These are phyloP conservation scores for Echinochloa phyllopogon DNA, from an alignment of 176 grass and related monocot species.

Conservation along the genomic window DNA sequence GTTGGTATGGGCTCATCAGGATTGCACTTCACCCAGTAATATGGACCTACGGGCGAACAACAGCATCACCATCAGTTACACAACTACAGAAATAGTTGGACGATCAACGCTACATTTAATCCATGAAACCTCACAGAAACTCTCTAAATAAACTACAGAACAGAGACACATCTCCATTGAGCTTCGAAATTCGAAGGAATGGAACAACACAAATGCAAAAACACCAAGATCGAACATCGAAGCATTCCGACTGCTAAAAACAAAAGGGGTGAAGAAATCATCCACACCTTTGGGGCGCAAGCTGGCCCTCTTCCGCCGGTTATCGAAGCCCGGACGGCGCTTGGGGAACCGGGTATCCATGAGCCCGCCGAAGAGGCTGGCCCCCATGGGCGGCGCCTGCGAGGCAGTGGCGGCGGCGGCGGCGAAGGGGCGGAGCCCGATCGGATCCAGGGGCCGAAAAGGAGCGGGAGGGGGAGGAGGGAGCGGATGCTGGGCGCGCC, in stretches of 20 bases:
- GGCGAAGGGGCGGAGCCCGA: constrained; percentile 50
- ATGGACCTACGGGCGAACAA: constrained; percentile 31
- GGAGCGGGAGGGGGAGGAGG: neutral
- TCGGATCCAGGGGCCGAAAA: constrained; percentile 43
- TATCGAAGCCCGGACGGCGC: constrained; percentile 66
- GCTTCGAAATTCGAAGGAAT: neutral
- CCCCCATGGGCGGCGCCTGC: constrained; percentile 42
- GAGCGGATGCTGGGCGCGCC: neutral
- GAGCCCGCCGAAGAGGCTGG: constrained; percentile 55
- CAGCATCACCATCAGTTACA: neutral
- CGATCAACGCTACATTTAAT: neutral
- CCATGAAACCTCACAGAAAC: neutral
- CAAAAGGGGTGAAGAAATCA: neutral
- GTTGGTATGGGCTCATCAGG: constrained; percentile 47
- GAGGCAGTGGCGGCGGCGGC: constrained; percentile 39
- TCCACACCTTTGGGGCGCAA: constrained; percentile 69
- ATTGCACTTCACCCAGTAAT: constrained; percentile 60
- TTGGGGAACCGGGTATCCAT: constrained; percentile 72
- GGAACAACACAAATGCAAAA: neutral
- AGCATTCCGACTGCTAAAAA: neutral
- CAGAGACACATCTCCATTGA: neutral
- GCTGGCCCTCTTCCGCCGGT: constrained; percentile 80
- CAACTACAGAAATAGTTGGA: neutral
- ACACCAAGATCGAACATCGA: neutral
- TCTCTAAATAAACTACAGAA: neutral